Evolutionary conservation across 805 yeast species (phyloP).

Genomic region (Candida coquimbonensis): DNA sequence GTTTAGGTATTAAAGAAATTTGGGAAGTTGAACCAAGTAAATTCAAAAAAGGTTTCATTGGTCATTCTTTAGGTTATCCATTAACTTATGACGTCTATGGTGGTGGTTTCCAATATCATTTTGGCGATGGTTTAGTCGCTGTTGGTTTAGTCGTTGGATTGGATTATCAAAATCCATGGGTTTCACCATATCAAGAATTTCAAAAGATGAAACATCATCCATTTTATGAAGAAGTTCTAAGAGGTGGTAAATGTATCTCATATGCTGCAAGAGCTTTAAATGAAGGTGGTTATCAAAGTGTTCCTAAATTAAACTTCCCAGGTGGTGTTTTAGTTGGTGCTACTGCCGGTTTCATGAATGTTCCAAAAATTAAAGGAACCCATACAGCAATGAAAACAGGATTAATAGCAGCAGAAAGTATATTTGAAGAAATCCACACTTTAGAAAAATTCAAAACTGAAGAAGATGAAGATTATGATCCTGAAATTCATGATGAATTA

Average conservation of each 20-base stretch:
- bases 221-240: conserved; percentile 61
- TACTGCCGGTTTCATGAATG: conserved; percentile 94
- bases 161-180: conserved; percentile 91
- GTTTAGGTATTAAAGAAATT: conserved; percentile 91
- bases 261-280: conserved; percentile 95
- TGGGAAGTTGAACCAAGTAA: conserved; percentile 90
- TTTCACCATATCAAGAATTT: conserved; percentile 94
- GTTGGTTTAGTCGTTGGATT: conserved; percentile 94
- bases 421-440: conserved; percentile 47
- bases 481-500: conserved; percentile 32
- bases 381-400: conserved; percentile 98
- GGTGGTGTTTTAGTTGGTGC: conserved; percentile 96
- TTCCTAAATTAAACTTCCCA: conserved; percentile 86
- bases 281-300: conserved; percentile 94
- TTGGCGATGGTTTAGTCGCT: conserved; percentile 86
- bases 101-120: conserved; percentile 96
- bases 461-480: conserved; percentile 35
- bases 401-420: conserved; percentile 86
- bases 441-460: conserved; percentile 34
- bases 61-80: conserved; percentile 90
- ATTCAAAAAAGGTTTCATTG: conserved; percentile 72
- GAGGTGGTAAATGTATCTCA: conserved; percentile 87
- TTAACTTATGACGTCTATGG: conserved; percentile 71
- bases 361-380: conserved; percentile 95
- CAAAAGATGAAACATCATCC: conserved; percentile 93